These are phyloP conservation scores for Yarrowia yakushimensis DNA, from an alignment of 805 yeast species.

Conservation along the genomic window DNA sequence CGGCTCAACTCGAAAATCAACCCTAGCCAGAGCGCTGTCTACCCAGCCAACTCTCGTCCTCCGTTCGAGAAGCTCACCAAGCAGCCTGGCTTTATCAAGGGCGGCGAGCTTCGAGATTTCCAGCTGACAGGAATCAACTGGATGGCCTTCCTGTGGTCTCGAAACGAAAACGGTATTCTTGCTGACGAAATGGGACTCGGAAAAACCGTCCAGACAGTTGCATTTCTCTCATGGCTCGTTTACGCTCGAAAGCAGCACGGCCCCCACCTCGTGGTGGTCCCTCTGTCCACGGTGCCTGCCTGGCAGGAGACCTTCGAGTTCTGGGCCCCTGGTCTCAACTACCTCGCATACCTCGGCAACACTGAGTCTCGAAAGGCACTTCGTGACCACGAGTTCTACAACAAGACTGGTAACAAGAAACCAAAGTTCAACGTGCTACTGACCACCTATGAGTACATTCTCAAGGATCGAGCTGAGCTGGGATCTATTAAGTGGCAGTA, in stretches of 20 bases:
- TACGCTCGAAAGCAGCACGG: constrained; percentile 97
- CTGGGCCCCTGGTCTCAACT: constrained; percentile 96
- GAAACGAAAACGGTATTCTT: constrained; percentile 93
- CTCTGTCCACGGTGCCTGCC: constrained; percentile 92
- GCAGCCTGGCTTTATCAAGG: constrained; percentile 87
- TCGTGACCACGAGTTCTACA: constrained; percentile 80
- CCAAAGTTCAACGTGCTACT: constrained; percentile 87
- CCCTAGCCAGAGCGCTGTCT: constrained; percentile 75
- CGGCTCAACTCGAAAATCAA: constrained; percentile 78
- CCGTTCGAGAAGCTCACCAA: constrained; percentile 77
- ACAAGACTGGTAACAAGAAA: constrained; percentile 53
- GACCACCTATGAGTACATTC: constrained; percentile 94
- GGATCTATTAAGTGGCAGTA: constrained; percentile 92
- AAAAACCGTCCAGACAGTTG: constrained; percentile 94
- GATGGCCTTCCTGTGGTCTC: constrained; percentile 99
- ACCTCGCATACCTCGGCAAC: constrained; percentile 90
- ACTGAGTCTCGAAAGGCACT: constrained; percentile 77
- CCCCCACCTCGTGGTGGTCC: constrained; percentile 95
- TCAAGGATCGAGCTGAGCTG: constrained; percentile 79
- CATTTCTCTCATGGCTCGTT: constrained; percentile 90
- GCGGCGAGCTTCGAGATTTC: constrained; percentile 92
- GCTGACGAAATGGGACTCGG: constrained; percentile 99
- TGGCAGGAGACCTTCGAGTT: constrained; percentile 99
- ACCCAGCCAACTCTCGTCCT: constrained; percentile 69
- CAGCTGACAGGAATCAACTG: constrained; percentile 97